A percentile compares a stretch with the other conserved stretches of the same genome.
Evolutionary conservation across 2,329 filamentous ascomycete genomes (phyloP).

Genomic region (Fusarium chaquense): DNA sequence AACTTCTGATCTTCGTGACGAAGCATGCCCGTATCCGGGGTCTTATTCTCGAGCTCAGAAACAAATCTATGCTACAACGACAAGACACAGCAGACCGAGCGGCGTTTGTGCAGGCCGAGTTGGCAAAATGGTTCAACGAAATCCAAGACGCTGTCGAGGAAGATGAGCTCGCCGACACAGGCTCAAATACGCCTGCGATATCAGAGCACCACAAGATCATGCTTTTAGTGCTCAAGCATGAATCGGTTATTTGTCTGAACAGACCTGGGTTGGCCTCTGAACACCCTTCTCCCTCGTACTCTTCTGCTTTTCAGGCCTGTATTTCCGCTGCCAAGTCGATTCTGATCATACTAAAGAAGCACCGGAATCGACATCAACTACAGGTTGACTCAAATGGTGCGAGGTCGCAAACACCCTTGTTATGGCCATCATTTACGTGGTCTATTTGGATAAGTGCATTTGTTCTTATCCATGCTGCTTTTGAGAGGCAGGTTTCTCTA

Average conservation of each 20-base stretch:
- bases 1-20: constrained; percentile 56
- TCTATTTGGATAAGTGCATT: constrained; percentile 66
- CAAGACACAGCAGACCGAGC: constrained; percentile 58
- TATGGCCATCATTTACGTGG: constrained; percentile 66
- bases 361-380: constrained; percentile 36
- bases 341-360: constrained; percentile 55
- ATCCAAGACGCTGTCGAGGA: constrained; percentile 62
- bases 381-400: constrained; percentile 10
- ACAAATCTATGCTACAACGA: constrained; percentile 62
- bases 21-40: constrained; percentile 64
- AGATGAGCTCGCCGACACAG: constrained; percentile 41
- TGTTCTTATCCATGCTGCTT: constrained; percentile 63
- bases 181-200: constrained; percentile 30
- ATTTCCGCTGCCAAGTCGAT: constrained; percentile 63
- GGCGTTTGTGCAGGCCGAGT: constrained; percentile 60
- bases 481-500: constrained; percentile 57
- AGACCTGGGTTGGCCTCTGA: constrained; percentile 62
- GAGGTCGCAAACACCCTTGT: constrained; percentile 49
- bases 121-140: constrained; percentile 66
- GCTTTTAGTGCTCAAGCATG: constrained; percentile 60
- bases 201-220: constrained; percentile 56
- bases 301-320: constrained; percentile 63
- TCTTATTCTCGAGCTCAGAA: constrained; percentile 64
- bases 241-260: constrained; percentile 64
- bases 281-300: constrained; percentile 57